Percentiles rank a stretch among this genome's conserved stretches.
Evolutionary conservation across 2,329 filamentous ascomycete species (phyloP).

Genomic region (Fusarium sp.): DNA sequence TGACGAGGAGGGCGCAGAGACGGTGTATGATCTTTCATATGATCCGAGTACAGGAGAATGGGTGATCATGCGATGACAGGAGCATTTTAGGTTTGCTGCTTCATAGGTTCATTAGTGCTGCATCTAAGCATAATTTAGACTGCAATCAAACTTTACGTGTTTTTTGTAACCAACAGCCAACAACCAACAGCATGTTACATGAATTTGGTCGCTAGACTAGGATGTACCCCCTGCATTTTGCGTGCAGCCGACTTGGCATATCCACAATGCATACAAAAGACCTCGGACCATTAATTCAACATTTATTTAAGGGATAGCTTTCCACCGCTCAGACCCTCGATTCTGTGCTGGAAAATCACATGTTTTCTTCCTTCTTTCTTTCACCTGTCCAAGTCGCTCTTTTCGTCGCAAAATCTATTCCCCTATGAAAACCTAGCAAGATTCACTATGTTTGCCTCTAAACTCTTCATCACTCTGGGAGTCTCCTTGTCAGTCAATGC

Average conservation of each 20-base stretch:
- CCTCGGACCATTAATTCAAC: neutral
- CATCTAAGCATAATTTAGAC: neutral
- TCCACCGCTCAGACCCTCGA: neutral
- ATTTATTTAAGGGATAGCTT: neutral
- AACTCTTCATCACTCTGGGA: neutral
- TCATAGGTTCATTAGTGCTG: neutral
- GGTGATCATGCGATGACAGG: neutral
- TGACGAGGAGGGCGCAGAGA: accelerated
- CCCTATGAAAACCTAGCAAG: too few relatives aligned
- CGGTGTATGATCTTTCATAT: conserved; percentile 19
- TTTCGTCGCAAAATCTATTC: neutral
- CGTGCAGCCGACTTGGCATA: neutral
- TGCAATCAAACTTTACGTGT: neutral
- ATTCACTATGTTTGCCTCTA: neutral
- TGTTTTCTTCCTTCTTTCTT: neutral
- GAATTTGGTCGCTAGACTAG: neutral
- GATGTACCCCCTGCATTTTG: neutral
- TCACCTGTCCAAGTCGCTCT: neutral
- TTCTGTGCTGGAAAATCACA: neutral
- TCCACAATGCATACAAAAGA: neutral
- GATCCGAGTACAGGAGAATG: conserved; percentile 19
- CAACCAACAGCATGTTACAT: neutral
- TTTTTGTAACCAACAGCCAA: neutral
- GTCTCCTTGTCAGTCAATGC: neutral
- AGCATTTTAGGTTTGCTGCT: accelerated